These are phyloP conservation scores for Penicillium sumatraense DNA, from an alignment of 2,329 filamentous ascomycete genomes.

Conservation along the genomic window DNA sequence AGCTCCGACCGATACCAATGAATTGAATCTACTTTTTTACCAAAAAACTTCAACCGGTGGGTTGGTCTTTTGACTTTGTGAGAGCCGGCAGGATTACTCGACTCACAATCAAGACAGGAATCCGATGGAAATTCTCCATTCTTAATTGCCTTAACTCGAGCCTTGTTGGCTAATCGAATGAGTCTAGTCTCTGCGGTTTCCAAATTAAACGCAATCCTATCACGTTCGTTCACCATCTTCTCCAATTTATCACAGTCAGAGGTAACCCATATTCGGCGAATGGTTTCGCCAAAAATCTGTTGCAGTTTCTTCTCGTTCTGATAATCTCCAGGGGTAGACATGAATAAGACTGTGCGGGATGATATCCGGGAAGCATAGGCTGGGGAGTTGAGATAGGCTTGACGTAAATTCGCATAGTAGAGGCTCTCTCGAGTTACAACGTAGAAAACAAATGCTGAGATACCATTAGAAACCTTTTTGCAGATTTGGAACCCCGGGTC, in stretches of 20 bases:
- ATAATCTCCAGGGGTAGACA: conserved; percentile 78
- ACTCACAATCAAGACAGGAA: conserved; percentile 34
- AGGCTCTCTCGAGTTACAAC: conserved; percentile 85
- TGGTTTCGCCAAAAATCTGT: conserved; percentile 78
- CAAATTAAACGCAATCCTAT: conserved; percentile 75
- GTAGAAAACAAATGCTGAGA: conserved; percentile 75
- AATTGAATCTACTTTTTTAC: conserved; percentile 88
- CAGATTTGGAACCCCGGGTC: not conserved
- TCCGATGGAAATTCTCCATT: conserved; percentile 26
- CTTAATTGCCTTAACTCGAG: conserved; percentile 64
- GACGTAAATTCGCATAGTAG: conserved; percentile 87
- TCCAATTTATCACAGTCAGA: conserved; percentile 76
- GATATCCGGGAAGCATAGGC: conserved; percentile 83
- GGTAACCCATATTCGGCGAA: conserved; percentile 83
- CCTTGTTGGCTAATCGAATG: conserved; percentile 75
- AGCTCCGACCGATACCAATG: conserved; percentile 80
- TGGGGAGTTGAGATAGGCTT: conserved; percentile 87
- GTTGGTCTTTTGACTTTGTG: conserved; percentile 65
- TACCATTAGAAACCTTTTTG: conserved; percentile 17
- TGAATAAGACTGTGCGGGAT: conserved; percentile 85
- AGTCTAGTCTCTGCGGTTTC: conserved; percentile 87
- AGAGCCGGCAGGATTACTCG: conserved; percentile 31
- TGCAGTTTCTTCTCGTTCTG: conserved; percentile 74
- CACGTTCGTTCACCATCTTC: conserved; percentile 76
- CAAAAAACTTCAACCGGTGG: conserved; percentile 72